Base-by-base conservation (phyloP, 2,329 filamentous ascomycete species). In the Sarocladium kiliense region DNA sequence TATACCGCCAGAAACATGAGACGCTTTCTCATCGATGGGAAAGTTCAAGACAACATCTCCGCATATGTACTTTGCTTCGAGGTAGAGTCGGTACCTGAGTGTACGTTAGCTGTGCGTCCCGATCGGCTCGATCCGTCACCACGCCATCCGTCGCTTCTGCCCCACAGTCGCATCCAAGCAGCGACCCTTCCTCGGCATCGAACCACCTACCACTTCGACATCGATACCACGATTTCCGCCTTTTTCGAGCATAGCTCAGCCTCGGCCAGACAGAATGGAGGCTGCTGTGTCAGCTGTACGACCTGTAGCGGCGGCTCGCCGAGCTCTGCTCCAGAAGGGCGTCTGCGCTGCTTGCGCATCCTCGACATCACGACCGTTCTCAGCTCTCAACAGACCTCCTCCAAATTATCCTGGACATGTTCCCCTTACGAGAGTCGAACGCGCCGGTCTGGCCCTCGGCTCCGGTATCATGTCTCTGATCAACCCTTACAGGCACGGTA, bases 371-470 rank as follows among this genome's bases (percentile, higher is more conserved):
- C 27, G 67, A 49, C 62, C 55, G 56, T 96, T 97, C 77, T 96
- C 92, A 42, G 83, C 91, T 59, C 82, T 96, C 63, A 88, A 88
- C 70, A 88, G 94, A 6, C 93, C 93, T 53, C 81, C 82, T 25
- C 89, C 91, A 56, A 94, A 89, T 65, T 97, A 97, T 74, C 85
- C 89, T 1, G 91, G 91, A 71, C 94, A 99, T 81, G 85, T 97
- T 30, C 94, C 93, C 34, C 81, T 99, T 55, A 96, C 88, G 7
- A 73, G 74, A 41, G 65, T 90, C 56, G 94, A 97, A 74, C 86
- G 89, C 55, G 79, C 84, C 57, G 85, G 84, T 18, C 78, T 99
- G 49, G 82, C 84, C 45, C 66, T 87, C 50, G 84, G 84, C 25
- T 85, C 85, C 7, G 82, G 84, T 42, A 67, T 88, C 54, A 76